A percentile compares a stretch with the other conserved stretches of the same genome.
phyloP scores from a whole-genome alignment of 768 basidiomycete genomes.

The Pholiota conissans region DNA sequence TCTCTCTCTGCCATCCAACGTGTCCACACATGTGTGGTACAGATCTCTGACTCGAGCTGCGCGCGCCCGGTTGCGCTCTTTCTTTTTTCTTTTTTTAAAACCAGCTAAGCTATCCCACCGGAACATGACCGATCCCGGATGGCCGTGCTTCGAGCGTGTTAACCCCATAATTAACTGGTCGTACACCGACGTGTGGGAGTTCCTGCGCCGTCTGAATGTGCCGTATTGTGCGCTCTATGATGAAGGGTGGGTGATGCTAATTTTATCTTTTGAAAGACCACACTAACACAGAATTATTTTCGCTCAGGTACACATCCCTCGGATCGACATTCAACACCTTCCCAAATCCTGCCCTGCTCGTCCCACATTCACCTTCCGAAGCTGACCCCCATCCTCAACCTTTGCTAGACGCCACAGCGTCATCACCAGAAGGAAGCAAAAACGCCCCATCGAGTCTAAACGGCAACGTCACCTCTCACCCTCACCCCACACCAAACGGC shows the following conservation, averaged over 20 bases:
- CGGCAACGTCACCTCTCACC: not conserved
- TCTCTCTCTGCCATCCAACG: too few relatives aligned
- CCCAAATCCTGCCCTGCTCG: slow-evolving; percentile 83
- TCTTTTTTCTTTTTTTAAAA: too few relatives aligned
- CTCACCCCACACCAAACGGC: not conserved
- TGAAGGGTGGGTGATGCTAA: slow-evolving; percentile 66
- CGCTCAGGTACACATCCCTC: slow-evolving; percentile 88
- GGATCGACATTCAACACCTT: slow-evolving; percentile 95
- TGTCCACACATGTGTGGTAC: too few relatives aligned
- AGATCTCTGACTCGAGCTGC: not conserved
- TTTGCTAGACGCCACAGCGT: slow-evolving; percentile 9
- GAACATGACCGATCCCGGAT: slow-evolving; percentile 83
- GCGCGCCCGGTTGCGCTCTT: too few relatives aligned
- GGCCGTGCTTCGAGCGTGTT: slow-evolving; percentile 88
- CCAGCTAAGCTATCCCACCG: slow-evolving; percentile 75
- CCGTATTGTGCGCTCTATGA: slow-evolving; percentile 92
- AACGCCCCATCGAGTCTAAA: not conserved
- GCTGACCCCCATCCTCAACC: slow-evolving; percentile 17
- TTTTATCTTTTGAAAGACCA: not conserved
- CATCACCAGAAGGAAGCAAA: not conserved
- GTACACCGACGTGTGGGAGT: slow-evolving; percentile 88
- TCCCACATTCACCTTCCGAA: slow-evolving; percentile 18
- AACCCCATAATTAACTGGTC: slow-evolving; percentile 98
- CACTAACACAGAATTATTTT: not conserved
- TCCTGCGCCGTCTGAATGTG: slow-evolving; percentile 70